Evolutionary conservation across 2,329 filamentous ascomycete genomes (phyloP), one percentile per base, ranked within the genome.

Genomic region (Aureobasidium sp.): DNA sequence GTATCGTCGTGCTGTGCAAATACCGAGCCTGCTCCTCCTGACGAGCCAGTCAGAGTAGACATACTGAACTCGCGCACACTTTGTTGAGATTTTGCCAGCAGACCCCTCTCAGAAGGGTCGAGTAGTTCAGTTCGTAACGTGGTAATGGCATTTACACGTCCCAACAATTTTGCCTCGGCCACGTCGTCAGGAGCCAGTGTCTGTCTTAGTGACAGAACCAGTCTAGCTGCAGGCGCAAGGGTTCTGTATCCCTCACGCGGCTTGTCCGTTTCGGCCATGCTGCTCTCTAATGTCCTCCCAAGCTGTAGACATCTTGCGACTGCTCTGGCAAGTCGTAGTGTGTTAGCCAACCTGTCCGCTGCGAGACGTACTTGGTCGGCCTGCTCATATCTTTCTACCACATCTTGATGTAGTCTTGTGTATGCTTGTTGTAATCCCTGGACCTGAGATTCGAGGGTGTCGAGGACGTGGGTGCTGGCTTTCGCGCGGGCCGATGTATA

Each of bases 21-120:
- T 5, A 76, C 66, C 22, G 64, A 62, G n/a, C 61, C 48, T 36
- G 57, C 63, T 45, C 60, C 49, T 39, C 31, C 49, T 34, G 65
- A 61, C 37, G 77, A 76, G 9, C 72, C 70, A 7, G 78, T 70
- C 8, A 85, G 73, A 7, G 78, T 79, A 15, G 84, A 87, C 75
- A 96, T 83, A 31, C 88, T 88, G 73, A 97, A 97, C 68, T 95
- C 90, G 66, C 89, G 85, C 62, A 96, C 81, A 56, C 90, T 84
- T 67, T 91, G 87, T 74, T 95, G 89, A 7, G 90, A 86, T 45
- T 85, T 82, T 51, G 86, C 85, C 55, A 85, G 82, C n/a, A 96
- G 82, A 22, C 83, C 85, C 41, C 86, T 82, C 73, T 97, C 92
- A 2, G 87, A 82, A 0, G 91, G 90, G 0, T 75, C 79, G 49